Percentiles rank a stretch among this genome's conserved stretches.
Evolutionary conservation across 1,284 basidiomycete genomes (phyloP).

Genomic region (Apiotrichum akiyoshidainum): DNA sequence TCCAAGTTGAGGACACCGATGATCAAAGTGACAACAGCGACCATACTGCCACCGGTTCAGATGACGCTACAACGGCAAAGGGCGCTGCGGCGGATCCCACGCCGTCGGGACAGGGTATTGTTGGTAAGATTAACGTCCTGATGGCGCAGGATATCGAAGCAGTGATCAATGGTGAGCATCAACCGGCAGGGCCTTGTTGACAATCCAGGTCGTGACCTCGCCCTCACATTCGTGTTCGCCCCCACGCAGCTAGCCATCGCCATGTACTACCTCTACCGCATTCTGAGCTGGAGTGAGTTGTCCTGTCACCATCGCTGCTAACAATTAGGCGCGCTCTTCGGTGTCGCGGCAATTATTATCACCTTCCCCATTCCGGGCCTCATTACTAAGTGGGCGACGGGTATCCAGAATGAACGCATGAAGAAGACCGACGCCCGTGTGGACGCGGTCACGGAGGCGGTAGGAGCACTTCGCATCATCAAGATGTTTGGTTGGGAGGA

Average conservation of each 20-base stretch:
- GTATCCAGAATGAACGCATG: conserved; percentile 42
- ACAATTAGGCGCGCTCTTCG: conserved; percentile 54
- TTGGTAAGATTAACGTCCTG: conserved; percentile 62
- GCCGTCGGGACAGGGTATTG: conserved; percentile 48
- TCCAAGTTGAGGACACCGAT: conserved; percentile 20
- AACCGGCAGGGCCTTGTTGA: neutral
- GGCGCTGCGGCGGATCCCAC: neutral
- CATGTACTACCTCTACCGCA: conserved; percentile 40
- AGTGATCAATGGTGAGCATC: conserved; percentile 40
- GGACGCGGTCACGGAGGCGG: conserved; percentile 55
- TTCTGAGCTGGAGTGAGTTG: conserved; percentile 49
- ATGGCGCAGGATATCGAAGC: conserved; percentile 49
- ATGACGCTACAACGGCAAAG: conserved; percentile 8
- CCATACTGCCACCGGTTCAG: conserved; percentile 18
- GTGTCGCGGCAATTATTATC: conserved; percentile 56
- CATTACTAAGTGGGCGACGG: conserved; percentile 39
- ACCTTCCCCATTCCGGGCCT: conserved; percentile 58
- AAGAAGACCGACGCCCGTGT: conserved; percentile 56
- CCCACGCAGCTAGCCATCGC: conserved; percentile 45
- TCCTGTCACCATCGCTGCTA: conserved; percentile 33
- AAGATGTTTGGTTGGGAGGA: conserved; percentile 70
- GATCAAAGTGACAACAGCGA: conserved; percentile 14
- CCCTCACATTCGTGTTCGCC: conserved; percentile 41
- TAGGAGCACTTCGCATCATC: conserved; percentile 55
- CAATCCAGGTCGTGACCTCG: conserved; percentile 39